phyloP scores from a whole-genome alignment of 306 rosid genomes.

The Sphenostylis stenocarpa region DNA sequence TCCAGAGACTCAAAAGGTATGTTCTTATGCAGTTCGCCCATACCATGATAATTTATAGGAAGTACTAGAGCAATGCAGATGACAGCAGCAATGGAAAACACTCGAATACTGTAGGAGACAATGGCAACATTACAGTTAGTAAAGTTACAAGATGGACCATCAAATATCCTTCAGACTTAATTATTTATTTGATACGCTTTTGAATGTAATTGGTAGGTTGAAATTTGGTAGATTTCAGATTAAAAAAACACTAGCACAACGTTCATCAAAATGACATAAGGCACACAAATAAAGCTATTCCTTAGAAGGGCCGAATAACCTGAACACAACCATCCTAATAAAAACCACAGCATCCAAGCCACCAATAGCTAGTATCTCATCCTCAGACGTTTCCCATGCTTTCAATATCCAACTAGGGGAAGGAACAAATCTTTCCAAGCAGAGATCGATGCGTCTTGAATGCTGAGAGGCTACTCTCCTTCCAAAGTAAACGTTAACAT shows the following conservation, averaged over 20 bases:
- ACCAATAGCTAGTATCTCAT: constrained; percentile 67
- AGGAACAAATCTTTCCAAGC: constrained; percentile 92
- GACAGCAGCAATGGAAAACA: constrained; percentile 71
- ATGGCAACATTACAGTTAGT: constrained; percentile 36
- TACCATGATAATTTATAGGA: constrained; percentile 88
- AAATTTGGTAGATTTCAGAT: background rate
- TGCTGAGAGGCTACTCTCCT: constrained; percentile 55
- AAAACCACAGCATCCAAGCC: constrained; percentile 94
- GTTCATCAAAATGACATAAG: constrained; percentile 13
- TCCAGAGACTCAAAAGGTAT: constrained; percentile 68
- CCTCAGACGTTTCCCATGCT: constrained; percentile 84
- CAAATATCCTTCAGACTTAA: constrained; percentile 8
- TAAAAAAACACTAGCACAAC: background rate
- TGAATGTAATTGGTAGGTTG: constrained; percentile 1
- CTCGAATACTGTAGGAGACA: constrained; percentile 68
- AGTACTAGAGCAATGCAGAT: constrained; percentile 68
- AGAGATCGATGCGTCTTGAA: constrained; percentile 39
- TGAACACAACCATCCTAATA: constrained; percentile 73
- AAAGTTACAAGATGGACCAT: constrained; percentile 31
- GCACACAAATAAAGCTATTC: background rate
- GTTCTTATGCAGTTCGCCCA: constrained; percentile 38
- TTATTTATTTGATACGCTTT: background rate
- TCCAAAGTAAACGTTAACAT: constrained; percentile 74
- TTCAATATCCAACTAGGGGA: constrained; percentile 87
- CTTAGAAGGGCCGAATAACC: constrained; percentile 50